Base-by-base conservation (phyloP, 768 basidiomycete species). In the Boletales sp. region DNA sequence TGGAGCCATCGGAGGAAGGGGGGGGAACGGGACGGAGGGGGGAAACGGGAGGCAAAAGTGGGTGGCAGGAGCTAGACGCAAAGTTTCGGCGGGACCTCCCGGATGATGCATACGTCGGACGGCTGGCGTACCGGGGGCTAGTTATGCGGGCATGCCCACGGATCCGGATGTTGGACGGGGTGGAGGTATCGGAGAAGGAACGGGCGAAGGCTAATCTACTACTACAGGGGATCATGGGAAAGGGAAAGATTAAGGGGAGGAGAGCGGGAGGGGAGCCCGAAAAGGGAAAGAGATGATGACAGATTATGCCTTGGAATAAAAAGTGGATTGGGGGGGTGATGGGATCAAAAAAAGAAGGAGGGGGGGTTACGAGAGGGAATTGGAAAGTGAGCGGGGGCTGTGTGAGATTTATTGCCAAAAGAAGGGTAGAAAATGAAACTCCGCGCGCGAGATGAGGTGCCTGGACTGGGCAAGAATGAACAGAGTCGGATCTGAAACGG, bases 51-150 rank as follows among this genome's bases (percentile, higher is more conserved):
- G n/a, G 34, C 18, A 55, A 59, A 37, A 59, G 55, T 49, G 69
- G 63, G 43, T 97, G 92, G 91, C 74, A 81, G 58, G 84, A 84
- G 56, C 72, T 90, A 66, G 95, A 97, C 69, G 72, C 74, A 14
- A 86, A 86, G 63, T 97, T 94, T 76, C 83, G 94, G 17, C 84
- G 87, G 63, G 86, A 89, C 55, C 77, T 99, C 43, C 94, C 95
- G 43, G 90, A 97, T 70, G 85, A 80, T 43, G 81, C 79, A 66
- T 97, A 97, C 66, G 80, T 88, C 42, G 89, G 88, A 19, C 82
- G 95, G 36, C 75, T 94, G 30, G 88, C 83, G 40, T 98, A 97
- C 71, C 85, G 95, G 40, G 93, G 93, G 36, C 74, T 94, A 48
- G 74, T 95, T 41, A 92, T 94, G 88, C 72, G 82, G 21, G 82